Evolutionary conservation across 2,329 filamentous ascomycete species (phyloP).

Genomic region (Dothideomycetes sp.): DNA sequence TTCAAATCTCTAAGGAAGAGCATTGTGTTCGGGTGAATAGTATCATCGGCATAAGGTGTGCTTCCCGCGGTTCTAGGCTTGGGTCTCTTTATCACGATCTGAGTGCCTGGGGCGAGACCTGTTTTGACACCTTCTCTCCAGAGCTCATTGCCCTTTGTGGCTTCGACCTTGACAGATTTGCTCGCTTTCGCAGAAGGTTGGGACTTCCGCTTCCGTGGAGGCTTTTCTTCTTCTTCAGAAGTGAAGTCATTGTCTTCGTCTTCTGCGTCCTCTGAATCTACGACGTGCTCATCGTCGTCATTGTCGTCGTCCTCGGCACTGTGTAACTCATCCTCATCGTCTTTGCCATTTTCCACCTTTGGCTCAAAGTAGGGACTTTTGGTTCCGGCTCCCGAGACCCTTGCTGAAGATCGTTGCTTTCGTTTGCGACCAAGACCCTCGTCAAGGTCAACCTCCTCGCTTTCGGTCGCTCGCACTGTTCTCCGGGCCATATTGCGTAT

Average conservation of each 20-base stretch:
- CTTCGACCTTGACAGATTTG: constrained; percentile 8
- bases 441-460: not conserved
- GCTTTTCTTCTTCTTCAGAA: constrained; percentile 9
- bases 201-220: constrained; percentile 17
- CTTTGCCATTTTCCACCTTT: constrained; percentile 28
- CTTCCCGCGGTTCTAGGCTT: constrained; percentile 52
- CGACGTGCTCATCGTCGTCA: constrained; percentile 30
- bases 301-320: constrained; percentile 28
- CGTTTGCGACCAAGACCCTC: not conserved
- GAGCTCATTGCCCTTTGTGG: constrained; percentile 38
- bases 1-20: constrained; percentile 51
- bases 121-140: constrained; percentile 49
- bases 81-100: constrained; percentile 54
- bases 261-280: constrained; percentile 30
- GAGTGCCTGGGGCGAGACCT: constrained; percentile 49
- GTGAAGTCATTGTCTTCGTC: constrained; percentile 31
- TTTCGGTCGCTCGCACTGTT: constrained; percentile 1
- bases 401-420: not conserved
- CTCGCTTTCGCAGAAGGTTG: constrained; percentile 17
- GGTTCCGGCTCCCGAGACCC: constrained; percentile 22
- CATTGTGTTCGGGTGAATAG: constrained; percentile 55
- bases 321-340: constrained; percentile 22
- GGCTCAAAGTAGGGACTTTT: constrained; percentile 44
- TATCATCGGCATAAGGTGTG: constrained; percentile 48
- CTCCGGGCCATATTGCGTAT: constrained; percentile 9